A percentile compares a stretch with the other conserved stretches of the same genome.
These are phyloP conservation scores for Fereydounia khargensis DNA, from an alignment of 1,284 basidiomycete genomes.

Conservation along the genomic window DNA sequence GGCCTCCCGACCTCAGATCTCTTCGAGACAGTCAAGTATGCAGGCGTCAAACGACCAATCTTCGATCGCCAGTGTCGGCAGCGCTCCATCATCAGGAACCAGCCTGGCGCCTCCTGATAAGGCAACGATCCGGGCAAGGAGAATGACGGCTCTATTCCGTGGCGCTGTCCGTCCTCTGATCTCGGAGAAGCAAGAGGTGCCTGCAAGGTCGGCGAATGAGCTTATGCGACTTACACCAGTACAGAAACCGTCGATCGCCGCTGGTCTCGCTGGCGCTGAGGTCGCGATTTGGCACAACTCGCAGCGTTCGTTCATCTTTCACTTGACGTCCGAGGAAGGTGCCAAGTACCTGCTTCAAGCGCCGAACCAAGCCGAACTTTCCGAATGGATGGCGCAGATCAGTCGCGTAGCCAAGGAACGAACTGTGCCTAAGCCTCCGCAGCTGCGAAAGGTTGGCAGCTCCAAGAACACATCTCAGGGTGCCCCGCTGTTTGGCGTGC, in stretches of 20 bases:
- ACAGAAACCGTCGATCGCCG: conserved; percentile 37
- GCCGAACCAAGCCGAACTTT: conserved; percentile 35
- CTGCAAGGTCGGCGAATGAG: conserved; percentile 18
- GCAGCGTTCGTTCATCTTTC: conserved; percentile 48
- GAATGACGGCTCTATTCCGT: conserved; percentile 53
- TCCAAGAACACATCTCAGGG: neutral
- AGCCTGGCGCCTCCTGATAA: conserved; percentile 26
- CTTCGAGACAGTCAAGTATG: conserved; percentile 30
- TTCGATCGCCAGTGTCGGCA: no score
- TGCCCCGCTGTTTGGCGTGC: conserved; percentile 40
- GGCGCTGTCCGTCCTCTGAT: conserved; percentile 47
- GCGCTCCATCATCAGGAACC: no score
- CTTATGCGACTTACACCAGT: conserved; percentile 36
- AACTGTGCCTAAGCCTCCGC: conserved; percentile 3
- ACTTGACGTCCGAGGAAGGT: conserved; percentile 44
- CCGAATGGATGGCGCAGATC: conserved; percentile 43
- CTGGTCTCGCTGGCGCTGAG: conserved; percentile 38
- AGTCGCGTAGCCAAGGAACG: conserved; percentile 28
- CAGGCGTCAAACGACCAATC: conserved; percentile 6
- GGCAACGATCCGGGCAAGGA: conserved; percentile 32
- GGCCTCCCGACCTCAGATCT: conserved; percentile 14
- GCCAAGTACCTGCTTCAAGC: conserved; percentile 50
- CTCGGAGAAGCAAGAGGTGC: conserved; percentile 28
- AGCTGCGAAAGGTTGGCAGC: conserved; percentile 5
- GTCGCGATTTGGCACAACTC: conserved; percentile 48